Evolutionary conservation across 2,329 filamentous ascomycete species (phyloP), one percentile per base, ranked within the genome.

Genomic region (Elsinoe necatrix): DNA sequence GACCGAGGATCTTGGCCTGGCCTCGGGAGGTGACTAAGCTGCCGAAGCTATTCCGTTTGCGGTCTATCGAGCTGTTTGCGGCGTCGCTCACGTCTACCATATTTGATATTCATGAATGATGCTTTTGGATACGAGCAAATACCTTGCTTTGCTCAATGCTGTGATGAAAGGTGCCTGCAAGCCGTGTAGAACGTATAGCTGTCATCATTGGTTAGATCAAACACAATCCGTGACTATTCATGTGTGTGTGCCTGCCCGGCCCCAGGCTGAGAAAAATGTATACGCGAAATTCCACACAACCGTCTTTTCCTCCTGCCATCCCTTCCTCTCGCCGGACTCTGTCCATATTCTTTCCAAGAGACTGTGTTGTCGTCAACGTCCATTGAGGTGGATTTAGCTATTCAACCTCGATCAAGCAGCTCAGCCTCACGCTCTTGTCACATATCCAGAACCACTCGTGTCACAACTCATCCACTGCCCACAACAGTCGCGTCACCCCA

Each of bases 321-420:
- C 39, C 55, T 42, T 54, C 47, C 47, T 12, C n/a, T 27, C 42
- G 18, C 34, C 35, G 25, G 29, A 54, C 57, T 42, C 25, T 34
- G 54, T 39, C 48, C 48, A 35, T 56, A 35, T 51, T 21, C 51
- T 48, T 52, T 31, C 50, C 29, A 16, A 23, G 23, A 56, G 57
- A 45, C 57, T 55, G 57, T 43, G 52, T 56, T 58, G 57, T 47
- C 42, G 57, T 55, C 57, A 58, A 37, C 34, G 34, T 58, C 60
- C 56, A 62, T 63, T 61, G 60, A 62, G 61, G 66, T 67, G 66
- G 63, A 68, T 66, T 68, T 68, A 64, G 61, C 61, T 68, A 66
- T 67, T 64, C 63, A 63, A 63, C 61, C 63, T 64, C 63, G 64
- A 47, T 61, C 62, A 60, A 59, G 57, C 57, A 66, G 61, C 64